phyloP scores from a whole-genome alignment of 1,139 yeast genomes.

The Protomyces gravidus region DNA sequence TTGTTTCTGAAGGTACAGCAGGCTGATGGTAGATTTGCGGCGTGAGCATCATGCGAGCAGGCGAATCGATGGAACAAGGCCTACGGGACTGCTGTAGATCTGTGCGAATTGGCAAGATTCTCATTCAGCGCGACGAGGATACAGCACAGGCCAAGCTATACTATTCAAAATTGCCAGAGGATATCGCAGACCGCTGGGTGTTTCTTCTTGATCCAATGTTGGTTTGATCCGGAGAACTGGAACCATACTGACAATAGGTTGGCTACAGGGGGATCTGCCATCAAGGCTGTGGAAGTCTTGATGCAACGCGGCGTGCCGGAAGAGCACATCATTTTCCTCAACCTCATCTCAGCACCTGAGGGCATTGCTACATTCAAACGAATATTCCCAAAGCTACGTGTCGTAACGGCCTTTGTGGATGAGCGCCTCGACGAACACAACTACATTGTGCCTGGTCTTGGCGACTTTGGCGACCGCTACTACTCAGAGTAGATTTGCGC shows the following conservation, averaged over 20 bases:
- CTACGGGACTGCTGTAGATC: conserved; percentile 92
- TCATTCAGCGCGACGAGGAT: conserved; percentile 96
- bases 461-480: conserved; percentile 80
- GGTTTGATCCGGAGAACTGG: background rate
- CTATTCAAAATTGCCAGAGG: conserved; percentile 90
- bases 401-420: conserved; percentile 91
- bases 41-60: conserved; percentile 94
- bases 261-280: conserved; percentile 97
- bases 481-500: conserved; percentile 4
- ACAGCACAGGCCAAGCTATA: conserved; percentile 57
- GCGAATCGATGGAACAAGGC: conserved; percentile 98
- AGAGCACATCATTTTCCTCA: conserved; percentile 81
- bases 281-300: conserved; percentile 92
- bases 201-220: conserved; percentile 86
- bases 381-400: conserved; percentile 75
- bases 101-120: conserved; percentile 90
- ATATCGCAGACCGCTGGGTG: conserved; percentile 80
- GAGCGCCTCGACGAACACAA: conserved; percentile 69
- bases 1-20: background rate
- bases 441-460: conserved; percentile 84
- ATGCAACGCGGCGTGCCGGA: conserved; percentile 78
- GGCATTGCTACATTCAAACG: conserved; percentile 76
- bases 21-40: conserved; percentile 61
- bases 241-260: conserved; percentile 39
- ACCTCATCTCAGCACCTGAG: conserved; percentile 89